phyloP scores from a whole-genome alignment of 768 basidiomycete species.

The Suillus alpinus region DNA sequence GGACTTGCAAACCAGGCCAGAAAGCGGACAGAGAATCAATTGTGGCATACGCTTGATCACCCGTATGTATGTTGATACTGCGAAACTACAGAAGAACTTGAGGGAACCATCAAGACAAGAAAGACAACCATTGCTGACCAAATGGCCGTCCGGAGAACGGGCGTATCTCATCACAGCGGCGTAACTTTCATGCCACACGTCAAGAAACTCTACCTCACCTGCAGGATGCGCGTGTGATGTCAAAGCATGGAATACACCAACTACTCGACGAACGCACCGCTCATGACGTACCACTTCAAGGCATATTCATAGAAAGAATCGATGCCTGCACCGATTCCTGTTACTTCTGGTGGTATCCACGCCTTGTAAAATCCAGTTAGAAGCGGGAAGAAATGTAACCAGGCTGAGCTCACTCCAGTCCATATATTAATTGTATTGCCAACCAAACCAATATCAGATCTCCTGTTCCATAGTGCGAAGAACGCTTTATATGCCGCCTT shows the following conservation, averaged over 20 bases:
- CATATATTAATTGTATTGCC: conserved; percentile 87
- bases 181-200: conserved; percentile 84
- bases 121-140: conserved; percentile 45
- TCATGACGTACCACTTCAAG: conserved; percentile 87
- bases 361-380: conserved; percentile 30
- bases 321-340: conserved; percentile 88
- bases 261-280: conserved; percentile 44
- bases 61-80: conserved; percentile 74
- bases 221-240: conserved; percentile 5
- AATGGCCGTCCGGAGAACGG: conserved; percentile 81
- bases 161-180: conserved; percentile 83
- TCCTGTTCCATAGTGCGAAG: conserved; percentile 91
- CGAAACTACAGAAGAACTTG: conserved; percentile 59
- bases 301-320: conserved; percentile 97
- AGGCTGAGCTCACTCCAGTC: conserved; percentile 60
- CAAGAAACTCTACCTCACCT: conserved; percentile 79
- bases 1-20: conserved; percentile 93
- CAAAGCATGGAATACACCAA: conserved; percentile 17
- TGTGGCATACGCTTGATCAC: conserved; percentile 71
- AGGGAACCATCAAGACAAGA: neutral
- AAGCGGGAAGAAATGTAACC: neutral
- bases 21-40: conserved; percentile 96
- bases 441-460: conserved; percentile 78
- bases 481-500: conserved; percentile 87
- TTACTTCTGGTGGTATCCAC: conserved; percentile 77